Conservation (phyloP, 2,329 filamentous ascomycete species). For the Aspergillus ochraceus region DNA sequence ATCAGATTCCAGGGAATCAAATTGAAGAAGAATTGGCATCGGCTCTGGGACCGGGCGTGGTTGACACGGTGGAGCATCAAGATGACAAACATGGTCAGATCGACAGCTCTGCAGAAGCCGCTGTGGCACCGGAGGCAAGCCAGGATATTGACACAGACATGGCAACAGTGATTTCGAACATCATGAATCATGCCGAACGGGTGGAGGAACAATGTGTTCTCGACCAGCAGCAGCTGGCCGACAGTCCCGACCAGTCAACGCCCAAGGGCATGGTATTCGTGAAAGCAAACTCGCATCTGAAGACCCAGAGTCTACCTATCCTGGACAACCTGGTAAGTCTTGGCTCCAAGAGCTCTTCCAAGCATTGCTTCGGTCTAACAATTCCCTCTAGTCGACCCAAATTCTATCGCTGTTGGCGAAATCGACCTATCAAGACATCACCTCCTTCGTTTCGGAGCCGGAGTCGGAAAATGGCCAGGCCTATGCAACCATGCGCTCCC, state of each 20-base stretch:
- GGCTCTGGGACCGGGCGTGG: slow-evolving; percentile 31
- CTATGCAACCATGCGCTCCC: slow-evolving; percentile 61
- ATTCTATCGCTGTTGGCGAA: slow-evolving; percentile 59
- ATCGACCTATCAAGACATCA: slow-evolving; percentile 57
- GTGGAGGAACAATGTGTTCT: slow-evolving; percentile 41
- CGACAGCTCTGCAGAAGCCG: slow-evolving; percentile 18
- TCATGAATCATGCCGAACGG: slow-evolving; percentile 45
- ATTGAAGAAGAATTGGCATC: slow-evolving; percentile 40
- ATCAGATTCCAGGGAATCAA: slow-evolving; percentile 30
- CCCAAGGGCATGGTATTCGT: slow-evolving; percentile 39
- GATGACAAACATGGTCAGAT: slow-evolving; percentile 24
- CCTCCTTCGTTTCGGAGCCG: slow-evolving; percentile 57
- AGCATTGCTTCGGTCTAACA: background rate
- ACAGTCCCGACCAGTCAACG: slow-evolving; percentile 28
- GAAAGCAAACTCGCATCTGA: slow-evolving; percentile 49
- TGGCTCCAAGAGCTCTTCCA: slow-evolving; percentile 6
- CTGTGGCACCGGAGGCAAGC: slow-evolving; percentile 20
- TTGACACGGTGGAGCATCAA: slow-evolving; percentile 26
- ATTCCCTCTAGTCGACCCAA: slow-evolving; percentile 52
- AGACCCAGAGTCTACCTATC: slow-evolving; percentile 61
- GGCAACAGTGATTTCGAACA: slow-evolving; percentile 42
- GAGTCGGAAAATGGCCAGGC: slow-evolving; percentile 59
- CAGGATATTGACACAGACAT: slow-evolving; percentile 36
- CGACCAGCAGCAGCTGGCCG: slow-evolving; percentile 34
- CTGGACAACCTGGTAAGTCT: slow-evolving; percentile 59